A percentile compares a stretch with the other conserved stretches of the same genome.
These are phyloP conservation scores for Cutaneotrichosporon cyanovorans DNA, from an alignment of 1,284 basidiomycete genomes.

Conservation along the genomic window DNA sequence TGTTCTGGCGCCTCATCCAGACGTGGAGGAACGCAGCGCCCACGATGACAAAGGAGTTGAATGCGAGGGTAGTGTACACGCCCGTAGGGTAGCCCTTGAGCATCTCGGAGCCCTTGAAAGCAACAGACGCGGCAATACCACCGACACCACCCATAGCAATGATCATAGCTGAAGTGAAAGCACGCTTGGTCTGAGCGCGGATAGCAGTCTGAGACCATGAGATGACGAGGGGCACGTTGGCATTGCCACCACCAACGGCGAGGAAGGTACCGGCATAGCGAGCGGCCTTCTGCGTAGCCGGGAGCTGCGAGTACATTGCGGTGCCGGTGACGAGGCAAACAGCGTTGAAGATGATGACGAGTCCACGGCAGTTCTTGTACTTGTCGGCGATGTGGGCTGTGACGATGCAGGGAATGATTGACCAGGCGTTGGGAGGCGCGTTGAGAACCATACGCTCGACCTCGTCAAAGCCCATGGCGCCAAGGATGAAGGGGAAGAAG, in stretches of 20 bases:
- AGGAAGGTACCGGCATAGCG: slow-evolving; percentile 22
- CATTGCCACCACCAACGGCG: slow-evolving; percentile 32
- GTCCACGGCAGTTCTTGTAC: slow-evolving; percentile 11
- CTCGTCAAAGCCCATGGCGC: slow-evolving; percentile 38
- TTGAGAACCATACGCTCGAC: slow-evolving; percentile 35
- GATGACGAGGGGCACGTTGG: slow-evolving; percentile 35
- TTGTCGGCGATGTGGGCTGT: slow-evolving; percentile 43
- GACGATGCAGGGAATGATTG: slow-evolving; percentile 36
- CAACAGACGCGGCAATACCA: slow-evolving; percentile 14
- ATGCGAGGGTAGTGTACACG: slow-evolving; percentile 11
- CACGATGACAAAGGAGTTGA: slow-evolving; percentile 5
- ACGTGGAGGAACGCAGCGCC: slow-evolving; percentile 1
- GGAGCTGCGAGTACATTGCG: slow-evolving; percentile 12
- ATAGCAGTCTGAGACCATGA: slow-evolving; percentile 46
- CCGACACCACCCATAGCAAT: slow-evolving; percentile 18
- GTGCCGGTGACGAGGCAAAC: slow-evolving; percentile 7
- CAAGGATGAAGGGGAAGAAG: slow-evolving; percentile 48
- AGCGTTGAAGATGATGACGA: slow-evolving; percentile 9
- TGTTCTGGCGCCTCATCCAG: slow-evolving; percentile 12
- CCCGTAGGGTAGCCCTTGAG: slow-evolving; percentile 12
- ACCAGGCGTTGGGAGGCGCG: slow-evolving; percentile 43
- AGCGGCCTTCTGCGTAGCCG: slow-evolving; percentile 2
- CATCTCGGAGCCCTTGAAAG: slow-evolving; percentile 14
- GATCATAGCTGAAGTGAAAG: slow-evolving; percentile 21
- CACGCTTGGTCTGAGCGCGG: slow-evolving; percentile 42